Evolutionary conservation across 2,329 filamentous ascomycete species (phyloP).

Genomic region (Phyllosticta citriasiana): DNA sequence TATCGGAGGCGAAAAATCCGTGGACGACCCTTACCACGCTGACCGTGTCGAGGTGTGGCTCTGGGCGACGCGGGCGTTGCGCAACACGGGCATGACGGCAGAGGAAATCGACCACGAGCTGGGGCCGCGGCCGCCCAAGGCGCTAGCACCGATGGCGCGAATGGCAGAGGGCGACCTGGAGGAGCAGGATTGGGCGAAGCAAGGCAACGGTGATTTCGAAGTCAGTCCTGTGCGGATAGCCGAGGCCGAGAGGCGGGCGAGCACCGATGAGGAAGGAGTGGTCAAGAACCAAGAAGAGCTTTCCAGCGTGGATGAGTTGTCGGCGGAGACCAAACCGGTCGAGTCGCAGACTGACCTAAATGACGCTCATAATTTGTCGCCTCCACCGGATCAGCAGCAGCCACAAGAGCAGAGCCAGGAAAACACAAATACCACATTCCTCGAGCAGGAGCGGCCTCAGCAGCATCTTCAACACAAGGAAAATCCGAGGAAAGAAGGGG

Average conservation of each 20-base stretch:
- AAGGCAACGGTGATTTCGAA: neutral
- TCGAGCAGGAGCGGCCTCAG: neutral
- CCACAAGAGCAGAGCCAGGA: neutral
- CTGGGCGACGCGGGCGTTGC: neutral
- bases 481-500: too few species aligned
- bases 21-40: neutral
- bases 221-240: neutral
- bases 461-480: too few species aligned
- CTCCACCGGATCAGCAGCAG: neutral
- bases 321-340: neutral
- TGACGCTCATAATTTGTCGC: neutral
- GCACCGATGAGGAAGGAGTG: neutral
- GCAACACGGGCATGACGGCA: neutral
- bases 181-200: neutral
- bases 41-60: neutral
- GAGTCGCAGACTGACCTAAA: neutral
- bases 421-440: neutral
- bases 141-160: neutral
- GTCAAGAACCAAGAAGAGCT: neutral
- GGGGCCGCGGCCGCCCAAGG: neutral
- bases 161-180: neutral
- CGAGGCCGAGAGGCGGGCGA: neutral
- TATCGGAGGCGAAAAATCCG: neutral
- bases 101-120: neutral
- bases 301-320: neutral